Base-by-base conservation (phyloP, 768 basidiomycete species). In the Suillus americanus region DNA sequence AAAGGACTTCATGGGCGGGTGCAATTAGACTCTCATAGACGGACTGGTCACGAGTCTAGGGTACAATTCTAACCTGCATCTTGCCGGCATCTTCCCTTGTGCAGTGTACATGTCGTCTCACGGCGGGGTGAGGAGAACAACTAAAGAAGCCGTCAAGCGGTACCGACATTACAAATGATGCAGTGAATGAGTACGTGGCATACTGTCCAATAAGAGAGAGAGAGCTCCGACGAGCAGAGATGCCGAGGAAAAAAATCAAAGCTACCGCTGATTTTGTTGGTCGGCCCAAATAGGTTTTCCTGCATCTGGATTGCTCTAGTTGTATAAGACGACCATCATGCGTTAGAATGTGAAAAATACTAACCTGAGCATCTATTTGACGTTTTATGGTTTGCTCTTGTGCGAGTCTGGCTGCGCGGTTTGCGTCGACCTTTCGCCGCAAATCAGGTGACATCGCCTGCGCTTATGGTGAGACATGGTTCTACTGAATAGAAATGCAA, bases 401-500 rank as follows among this genome's bases (percentile, higher is more conserved):
- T 4, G 82, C 81, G 13, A 82, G 68, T 37, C 89, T 81, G 9
- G 82, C 76, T 18, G 82, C 81, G 41, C 86, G 82, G 63, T 81
- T 79, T 3, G 83, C 83, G 68, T 90, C 89, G 20, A 90, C 89
- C 68, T 84, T 85, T 55, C 84, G 82, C 68, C 81, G 82, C 66
- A 89, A 73, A 77, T 88, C 87, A 66, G 89, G 89, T 25, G 89
- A 81, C 81, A 90, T 80, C 72, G 81, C 78, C 88, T 89, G 66
- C 30, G 63, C 45, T 62, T 46, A 45, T 64, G 20, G 23, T 62
- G 55, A 62, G 55, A 61, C 10, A n/a, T n/a, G 33, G 14, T 25
- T 35, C 60, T 30, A 63, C n/a, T 33, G 33, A n/a, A 59, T 10
- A 20, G 18, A 28, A 40, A 40, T 1, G 23, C 9, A 9, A 56